phyloP scores from a whole-genome alignment of 2,329 filamentous ascomycete species.

The Pseudomassariella vexata region DNA sequence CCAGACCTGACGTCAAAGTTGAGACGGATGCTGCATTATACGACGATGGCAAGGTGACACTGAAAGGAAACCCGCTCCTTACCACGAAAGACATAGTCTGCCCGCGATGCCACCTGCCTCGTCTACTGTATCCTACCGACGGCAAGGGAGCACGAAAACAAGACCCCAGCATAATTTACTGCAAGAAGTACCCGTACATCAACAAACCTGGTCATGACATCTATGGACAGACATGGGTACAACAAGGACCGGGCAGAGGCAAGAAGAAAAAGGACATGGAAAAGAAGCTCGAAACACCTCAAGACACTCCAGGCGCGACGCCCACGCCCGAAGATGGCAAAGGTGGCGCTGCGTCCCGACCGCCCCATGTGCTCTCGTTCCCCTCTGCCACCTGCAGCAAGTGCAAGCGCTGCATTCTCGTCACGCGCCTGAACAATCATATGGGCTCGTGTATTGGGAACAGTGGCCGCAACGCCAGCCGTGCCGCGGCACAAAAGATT shows the following conservation, averaged over 20 bases:
- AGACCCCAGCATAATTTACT: conserved; percentile 66
- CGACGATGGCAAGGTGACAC: conserved; percentile 60
- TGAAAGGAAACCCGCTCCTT: conserved; percentile 68
- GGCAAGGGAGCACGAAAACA: conserved; percentile 61
- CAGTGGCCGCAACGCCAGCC: conserved; percentile 56
- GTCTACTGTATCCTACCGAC: conserved; percentile 66
- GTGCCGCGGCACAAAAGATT: conserved; percentile 58
- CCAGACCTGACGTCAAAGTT: conserved; percentile 49
- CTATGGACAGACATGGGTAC: conserved; percentile 76
- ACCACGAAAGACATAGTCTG: conserved; percentile 68
- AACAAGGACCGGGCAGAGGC: conserved; percentile 62
- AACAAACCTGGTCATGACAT: conserved; percentile 73
- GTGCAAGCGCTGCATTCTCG: conserved; percentile 60
- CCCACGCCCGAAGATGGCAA: conserved; percentile 39
- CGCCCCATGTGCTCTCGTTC: conserved; percentile 57
- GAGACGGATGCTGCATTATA: conserved; percentile 66
- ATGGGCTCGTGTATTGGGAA: conserved; percentile 65
- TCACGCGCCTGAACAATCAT: conserved; percentile 61
- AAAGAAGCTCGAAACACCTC: conserved; percentile 43
- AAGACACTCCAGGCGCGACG: conserved; percentile 35
- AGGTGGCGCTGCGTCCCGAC: conserved; percentile 31
- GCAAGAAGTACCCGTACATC: conserved; percentile 73
- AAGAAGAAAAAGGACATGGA: conserved; percentile 77
- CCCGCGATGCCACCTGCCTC: conserved; percentile 67
- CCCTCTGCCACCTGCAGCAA: conserved; percentile 63